Evolutionary conservation across 768 basidiomycete genomes (phyloP).

Genomic region (Galerina marginata): DNA sequence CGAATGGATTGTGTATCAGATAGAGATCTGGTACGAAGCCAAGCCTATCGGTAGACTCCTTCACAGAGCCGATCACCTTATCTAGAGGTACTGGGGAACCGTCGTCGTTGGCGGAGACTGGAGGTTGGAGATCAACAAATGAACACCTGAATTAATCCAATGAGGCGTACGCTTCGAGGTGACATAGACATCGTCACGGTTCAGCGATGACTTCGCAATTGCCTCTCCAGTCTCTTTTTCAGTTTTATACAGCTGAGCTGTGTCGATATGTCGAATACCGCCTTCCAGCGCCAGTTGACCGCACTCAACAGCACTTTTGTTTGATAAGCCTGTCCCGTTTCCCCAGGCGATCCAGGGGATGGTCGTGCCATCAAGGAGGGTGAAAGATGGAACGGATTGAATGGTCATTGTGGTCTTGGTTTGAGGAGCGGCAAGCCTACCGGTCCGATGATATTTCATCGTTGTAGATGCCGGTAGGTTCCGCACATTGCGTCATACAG

Average conservation of each 20-base stretch:
- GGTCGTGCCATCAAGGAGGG: slow-evolving; percentile 36
- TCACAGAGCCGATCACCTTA: slow-evolving; percentile 46
- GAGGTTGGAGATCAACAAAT: neutral
- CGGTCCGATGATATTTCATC: neutral
- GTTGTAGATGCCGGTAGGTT: no score
- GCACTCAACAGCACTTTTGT: slow-evolving; percentile 35
- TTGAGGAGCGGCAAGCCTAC: neutral
- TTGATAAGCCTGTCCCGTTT: slow-evolving; percentile 44
- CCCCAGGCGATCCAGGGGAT: slow-evolving; percentile 59
- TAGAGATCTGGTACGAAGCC: slow-evolving; percentile 55
- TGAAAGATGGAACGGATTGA: slow-evolving; percentile 21
- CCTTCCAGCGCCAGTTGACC: slow-evolving; percentile 38
- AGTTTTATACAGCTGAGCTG: slow-evolving; percentile 53
- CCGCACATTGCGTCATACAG: no score
- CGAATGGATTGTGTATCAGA: slow-evolving; percentile 52
- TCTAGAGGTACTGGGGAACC: slow-evolving; percentile 30
- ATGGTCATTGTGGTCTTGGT: slow-evolving; percentile 17
- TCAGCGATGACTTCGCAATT: slow-evolving; percentile 35
- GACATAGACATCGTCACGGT: slow-evolving; percentile 51
- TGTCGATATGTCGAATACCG: slow-evolving; percentile 58
- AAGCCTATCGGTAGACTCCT: slow-evolving; percentile 52
- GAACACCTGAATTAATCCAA: neutral
- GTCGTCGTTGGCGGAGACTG: slow-evolving; percentile 18
- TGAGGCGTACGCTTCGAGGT: slow-evolving; percentile 44
- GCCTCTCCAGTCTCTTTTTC: slow-evolving; percentile 49